Evolutionary conservation across 148 eudicot genomes (phyloP).

Genomic region (Fagopyrum esculentum): DNA sequence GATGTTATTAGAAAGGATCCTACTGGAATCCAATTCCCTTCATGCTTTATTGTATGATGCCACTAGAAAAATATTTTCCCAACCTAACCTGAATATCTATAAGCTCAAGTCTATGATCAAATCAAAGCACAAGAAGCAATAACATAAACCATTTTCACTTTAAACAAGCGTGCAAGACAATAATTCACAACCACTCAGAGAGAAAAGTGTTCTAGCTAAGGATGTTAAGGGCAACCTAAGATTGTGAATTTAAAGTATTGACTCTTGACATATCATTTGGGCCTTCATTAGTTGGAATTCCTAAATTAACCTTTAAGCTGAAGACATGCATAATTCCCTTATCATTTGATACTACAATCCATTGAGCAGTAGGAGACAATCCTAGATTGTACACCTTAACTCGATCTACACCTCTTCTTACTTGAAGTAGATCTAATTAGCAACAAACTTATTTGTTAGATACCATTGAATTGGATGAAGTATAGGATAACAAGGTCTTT

Average conservation of each 20-base stretch:
- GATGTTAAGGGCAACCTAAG: neutral
- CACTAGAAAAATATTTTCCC: constrained; percentile 73
- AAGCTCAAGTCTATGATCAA: constrained; percentile 51
- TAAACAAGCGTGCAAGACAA: neutral
- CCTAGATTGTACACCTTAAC: constrained; percentile 81
- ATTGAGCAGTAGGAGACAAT: constrained; percentile 75
- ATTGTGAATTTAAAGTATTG: constrained; percentile 30
- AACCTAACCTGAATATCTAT: constrained; percentile 65
- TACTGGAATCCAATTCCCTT: constrained; percentile 71
- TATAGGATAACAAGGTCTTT: too few species aligned
- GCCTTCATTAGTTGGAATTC: constrained; percentile 38
- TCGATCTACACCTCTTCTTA: constrained; percentile 87
- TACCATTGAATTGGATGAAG: neutral
- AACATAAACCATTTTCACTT: neutral
- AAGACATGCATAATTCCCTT: constrained; percentile 89
- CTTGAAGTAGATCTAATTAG: constrained; percentile 26
- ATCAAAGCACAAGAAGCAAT: neutral
- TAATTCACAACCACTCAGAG: neutral
- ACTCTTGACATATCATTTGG: constrained; percentile 29
- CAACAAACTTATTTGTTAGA: neutral
- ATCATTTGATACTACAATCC: constrained; percentile 90
- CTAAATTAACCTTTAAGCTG: constrained; percentile 53
- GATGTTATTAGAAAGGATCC: constrained; percentile 70
- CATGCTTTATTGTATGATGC: constrained; percentile 82
- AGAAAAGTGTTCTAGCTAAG: neutral